A percentile compares a stretch with the other conserved stretches of the same genome.
phyloP scores from a whole-genome alignment of 164 flowering plant genomes.

The Santalum album region DNA sequence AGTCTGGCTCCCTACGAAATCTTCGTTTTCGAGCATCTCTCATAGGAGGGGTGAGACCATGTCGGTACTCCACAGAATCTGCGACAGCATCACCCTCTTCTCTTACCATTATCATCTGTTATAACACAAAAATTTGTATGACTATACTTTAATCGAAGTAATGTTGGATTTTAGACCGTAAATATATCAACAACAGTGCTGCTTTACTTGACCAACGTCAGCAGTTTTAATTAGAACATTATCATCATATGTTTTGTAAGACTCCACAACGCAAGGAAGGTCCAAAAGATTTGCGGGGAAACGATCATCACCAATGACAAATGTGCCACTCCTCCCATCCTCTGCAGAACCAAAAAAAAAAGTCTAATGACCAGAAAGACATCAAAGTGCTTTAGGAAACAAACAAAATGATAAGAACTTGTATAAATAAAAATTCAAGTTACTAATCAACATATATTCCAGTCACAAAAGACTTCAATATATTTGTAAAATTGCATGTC shows the following conservation, averaged over 20 bases:
- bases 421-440: no score
- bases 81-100: conserved; percentile 66
- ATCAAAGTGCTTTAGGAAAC: neutral
- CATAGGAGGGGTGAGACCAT: conserved; percentile 98
- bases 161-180: neutral
- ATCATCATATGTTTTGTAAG: conserved; percentile 92
- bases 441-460: no score
- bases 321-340: conserved; percentile 67
- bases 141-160: neutral
- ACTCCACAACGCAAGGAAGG: conserved; percentile 85
- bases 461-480: no score
- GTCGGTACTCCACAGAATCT: conserved; percentile 69
- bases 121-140: neutral
- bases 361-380: neutral
- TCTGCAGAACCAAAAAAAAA: conserved; percentile 23
- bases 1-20: conserved; percentile 90
- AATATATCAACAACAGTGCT: neutral
- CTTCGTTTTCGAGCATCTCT: conserved; percentile 90
- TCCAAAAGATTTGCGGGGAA: conserved; percentile 85
- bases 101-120: conserved; percentile 85
- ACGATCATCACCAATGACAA: conserved; percentile 59
- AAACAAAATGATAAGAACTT: no score
- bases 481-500: no score
- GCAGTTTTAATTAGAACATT: conserved; percentile 78
- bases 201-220: conserved; percentile 77